Base-by-base conservation (phyloP, 2,329 filamentous ascomycete genomes). In the Leptographium lundbergii region DNA sequence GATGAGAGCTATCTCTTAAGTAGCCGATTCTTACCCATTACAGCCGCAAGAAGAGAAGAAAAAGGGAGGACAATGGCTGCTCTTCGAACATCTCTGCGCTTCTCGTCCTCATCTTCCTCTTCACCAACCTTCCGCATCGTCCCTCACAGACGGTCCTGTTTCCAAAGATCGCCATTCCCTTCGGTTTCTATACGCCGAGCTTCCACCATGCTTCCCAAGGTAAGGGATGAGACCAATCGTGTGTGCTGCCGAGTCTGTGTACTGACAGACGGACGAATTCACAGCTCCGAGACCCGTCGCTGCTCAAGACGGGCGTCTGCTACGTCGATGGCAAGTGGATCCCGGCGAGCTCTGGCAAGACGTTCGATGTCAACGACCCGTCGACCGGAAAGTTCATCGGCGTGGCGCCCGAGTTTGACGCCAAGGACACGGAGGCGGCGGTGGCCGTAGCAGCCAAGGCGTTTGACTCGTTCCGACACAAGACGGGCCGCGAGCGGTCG, bases 311-410 rank as follows among this genome's bases (percentile, higher is more conserved):
- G 66, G 82, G 91, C 69, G 81, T 83, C 61, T 82, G 84, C 67
- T 96, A 92, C 69, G 85, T 97, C 68, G 92, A 99, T 70, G 94
- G 94, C 68, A 81, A 95, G 80, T 99, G 91, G 89, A 82, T 95
- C 62, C 80, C 81, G 66, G 89, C 92, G 66, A 82, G 84, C 68
- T 95, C 90, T 0, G 89, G 90, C 69, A 85, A 95, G 80, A 96
- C 90, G 53, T 99, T 97, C 72, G 86, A 94, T 70, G 89, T 96
- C 61, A 47, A 66, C 85, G 91, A 99, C 71, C 94, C 94, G 10
- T 85, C 90, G 2, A 89, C 89, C 11, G 88, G 88, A 65, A 81
- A 87, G 65, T 72, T 88, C 47, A 91, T 97, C 66, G 91, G 89
- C 60, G 88, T 83, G 27, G 87, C 86, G 69, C 90, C 94, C 63